A percentile compares a stretch with the other conserved stretches of the same genome.
Evolutionary conservation across 129 eudicot genomes (phyloP).

Genomic region (Escallonia rubra): DNA sequence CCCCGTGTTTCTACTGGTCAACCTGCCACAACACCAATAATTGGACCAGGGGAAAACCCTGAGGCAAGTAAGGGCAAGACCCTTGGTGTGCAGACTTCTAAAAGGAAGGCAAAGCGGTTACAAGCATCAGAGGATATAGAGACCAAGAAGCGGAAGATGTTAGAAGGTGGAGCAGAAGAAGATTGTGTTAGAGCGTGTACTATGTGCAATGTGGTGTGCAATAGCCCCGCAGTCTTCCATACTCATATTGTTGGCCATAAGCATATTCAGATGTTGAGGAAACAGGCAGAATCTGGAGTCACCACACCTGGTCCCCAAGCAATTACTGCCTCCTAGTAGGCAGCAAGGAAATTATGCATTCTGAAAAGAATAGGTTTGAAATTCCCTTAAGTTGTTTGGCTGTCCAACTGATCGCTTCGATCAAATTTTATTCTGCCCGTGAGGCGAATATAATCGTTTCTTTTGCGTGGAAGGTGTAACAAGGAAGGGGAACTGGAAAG

Average conservation of each 20-base stretch:
- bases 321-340: too few relatives aligned
- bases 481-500: too few relatives aligned
- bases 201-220: conserved; percentile 52
- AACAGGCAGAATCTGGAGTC: conserved; percentile 17
- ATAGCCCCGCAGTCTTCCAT: conserved; percentile 19
- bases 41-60: conserved; percentile 10
- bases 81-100: conserved; percentile 4
- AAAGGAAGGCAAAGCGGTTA: conserved; percentile 7
- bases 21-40: background rate
- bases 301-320: too few relatives aligned
- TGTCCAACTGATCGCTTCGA: too few relatives aligned
- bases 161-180: conserved; percentile 23
- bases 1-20: background rate
- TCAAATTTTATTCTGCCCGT: too few relatives aligned
- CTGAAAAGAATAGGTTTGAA: too few relatives aligned
- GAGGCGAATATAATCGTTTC: too few relatives aligned
- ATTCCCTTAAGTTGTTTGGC: too few relatives aligned
- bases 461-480: too few relatives aligned
- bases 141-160: conserved; percentile 35
- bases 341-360: too few relatives aligned
- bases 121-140: conserved; percentile 24
- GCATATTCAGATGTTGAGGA: conserved; percentile 40
- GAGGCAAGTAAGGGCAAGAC: conserved; percentile 6
- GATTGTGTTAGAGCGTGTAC: conserved; percentile 25
- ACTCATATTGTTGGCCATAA: conserved; percentile 44